Evolutionary conservation across 2,329 filamentous ascomycete species (phyloP).

Genomic region (Neobulgaria alba): DNA sequence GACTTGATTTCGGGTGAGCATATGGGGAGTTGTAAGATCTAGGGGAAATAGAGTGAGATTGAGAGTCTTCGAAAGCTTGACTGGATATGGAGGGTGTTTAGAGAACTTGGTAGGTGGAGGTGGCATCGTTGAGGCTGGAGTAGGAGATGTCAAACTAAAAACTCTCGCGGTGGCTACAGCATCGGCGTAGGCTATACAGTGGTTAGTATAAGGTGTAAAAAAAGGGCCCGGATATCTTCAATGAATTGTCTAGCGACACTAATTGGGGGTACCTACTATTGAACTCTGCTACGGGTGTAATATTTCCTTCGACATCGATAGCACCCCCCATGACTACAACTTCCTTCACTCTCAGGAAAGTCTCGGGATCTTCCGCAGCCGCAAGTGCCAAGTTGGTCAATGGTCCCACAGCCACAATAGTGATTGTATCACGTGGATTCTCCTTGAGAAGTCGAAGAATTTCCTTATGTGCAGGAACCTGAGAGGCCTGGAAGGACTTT

Average conservation of each 20-base stretch:
- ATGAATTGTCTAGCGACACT: neutral
- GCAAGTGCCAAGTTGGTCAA: constrained; percentile 90
- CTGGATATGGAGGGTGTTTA: constrained; percentile 53
- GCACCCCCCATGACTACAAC: constrained; percentile 93
- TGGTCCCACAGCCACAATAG: constrained; percentile 83
- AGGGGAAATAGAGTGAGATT: constrained; percentile 66
- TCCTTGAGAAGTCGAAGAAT: constrained; percentile 80
- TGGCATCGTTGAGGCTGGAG: constrained; percentile 73
- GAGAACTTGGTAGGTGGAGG: constrained; percentile 45
- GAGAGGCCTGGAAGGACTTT: constrained; percentile 67
- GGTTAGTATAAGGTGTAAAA: neutral
- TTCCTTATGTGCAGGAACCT: constrained; percentile 66
- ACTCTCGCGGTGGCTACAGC: constrained; percentile 67
- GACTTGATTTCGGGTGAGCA: constrained; percentile 55
- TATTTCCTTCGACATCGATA: constrained; percentile 62
- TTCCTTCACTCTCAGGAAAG: constrained; percentile 83
- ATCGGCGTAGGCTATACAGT: constrained; percentile 43
- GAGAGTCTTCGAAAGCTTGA: constrained; percentile 51
- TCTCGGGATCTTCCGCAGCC: constrained; percentile 78
- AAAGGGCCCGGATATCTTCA: neutral
- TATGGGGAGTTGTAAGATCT: constrained; percentile 67
- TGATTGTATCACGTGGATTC: constrained; percentile 75
- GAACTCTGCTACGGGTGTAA: constrained; percentile 83
- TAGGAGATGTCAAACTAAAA: constrained; percentile 66
- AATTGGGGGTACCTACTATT: constrained; percentile 39